A percentile compares a stretch with the other conserved stretches of the same genome.
These are phyloP conservation scores for Dactylellina drechsleri DNA, from an alignment of 2,329 filamentous ascomycete genomes.

Conservation along the genomic window DNA sequence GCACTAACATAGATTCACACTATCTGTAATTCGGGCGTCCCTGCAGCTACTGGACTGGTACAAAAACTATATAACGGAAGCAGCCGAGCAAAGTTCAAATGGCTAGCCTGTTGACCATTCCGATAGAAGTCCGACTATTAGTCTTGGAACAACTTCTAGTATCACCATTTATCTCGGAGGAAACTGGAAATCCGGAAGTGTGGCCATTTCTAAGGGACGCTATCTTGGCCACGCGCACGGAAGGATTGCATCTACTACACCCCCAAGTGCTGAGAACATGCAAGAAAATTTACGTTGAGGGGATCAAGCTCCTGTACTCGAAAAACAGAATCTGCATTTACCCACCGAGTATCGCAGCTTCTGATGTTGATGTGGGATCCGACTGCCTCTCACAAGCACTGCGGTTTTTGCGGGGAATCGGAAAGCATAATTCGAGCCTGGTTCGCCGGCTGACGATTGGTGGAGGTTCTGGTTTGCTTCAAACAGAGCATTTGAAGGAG, in stretches of 20 bases:
- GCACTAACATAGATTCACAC: no score
- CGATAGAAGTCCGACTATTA: constrained; percentile 43
- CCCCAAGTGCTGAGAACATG: constrained; percentile 48
- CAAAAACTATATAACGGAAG: not conserved
- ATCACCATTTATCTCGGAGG: constrained; percentile 28
- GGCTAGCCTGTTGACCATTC: constrained; percentile 29
- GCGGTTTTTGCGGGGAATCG: constrained; percentile 47
- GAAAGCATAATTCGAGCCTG: constrained; percentile 34
- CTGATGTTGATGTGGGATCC: constrained; percentile 12
- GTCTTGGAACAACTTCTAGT: constrained; percentile 45
- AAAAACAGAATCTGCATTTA: constrained; percentile 50
- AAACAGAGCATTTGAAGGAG: constrained; percentile 39
- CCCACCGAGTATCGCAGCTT: not conserved
- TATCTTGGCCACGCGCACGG: constrained; percentile 16
- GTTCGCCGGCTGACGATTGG: constrained; percentile 48
- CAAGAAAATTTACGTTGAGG: constrained; percentile 38
- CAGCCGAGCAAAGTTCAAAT: constrained; percentile 6
- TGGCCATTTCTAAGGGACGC: constrained; percentile 36
- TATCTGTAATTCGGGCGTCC: not conserved
- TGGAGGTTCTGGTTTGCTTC: constrained; percentile 40
- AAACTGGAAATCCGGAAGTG: constrained; percentile 42
- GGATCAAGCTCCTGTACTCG: constrained; percentile 39
- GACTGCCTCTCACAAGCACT: constrained; percentile 35
- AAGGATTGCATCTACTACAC: constrained; percentile 19
- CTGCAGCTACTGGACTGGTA: no score